Percentiles rank a stretch among this genome's conserved stretches.
Conservation (phyloP, 371 early-diverging fungal genomes). For the Actinomucor elegans region DNA sequence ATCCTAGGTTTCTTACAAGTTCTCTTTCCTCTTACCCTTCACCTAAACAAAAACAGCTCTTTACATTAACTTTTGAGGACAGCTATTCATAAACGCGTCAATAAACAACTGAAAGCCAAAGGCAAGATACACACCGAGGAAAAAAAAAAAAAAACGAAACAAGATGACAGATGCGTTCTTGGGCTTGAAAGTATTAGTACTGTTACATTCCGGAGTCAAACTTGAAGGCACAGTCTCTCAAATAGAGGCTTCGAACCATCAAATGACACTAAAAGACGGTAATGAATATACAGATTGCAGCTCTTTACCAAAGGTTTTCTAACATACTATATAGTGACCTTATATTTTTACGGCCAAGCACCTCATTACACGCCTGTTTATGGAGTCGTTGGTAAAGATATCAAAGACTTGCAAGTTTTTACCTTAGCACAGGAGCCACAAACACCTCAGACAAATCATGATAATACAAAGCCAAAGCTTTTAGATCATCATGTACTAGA, state of each 20-base stretch:
- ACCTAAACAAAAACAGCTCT: too few species aligned
- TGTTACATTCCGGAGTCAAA: constrained; percentile 46
- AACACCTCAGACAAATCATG: neutral
- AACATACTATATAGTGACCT: constrained; percentile 16
- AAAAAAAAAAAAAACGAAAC: too few species aligned
- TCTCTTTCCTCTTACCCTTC: too few species aligned
- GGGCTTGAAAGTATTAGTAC: constrained; percentile 51
- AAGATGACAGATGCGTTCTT: constrained; percentile 60
- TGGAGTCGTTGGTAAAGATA: constrained; percentile 44
- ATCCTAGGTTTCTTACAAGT: too few species aligned
- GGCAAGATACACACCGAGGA: too few species aligned
- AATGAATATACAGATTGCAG: constrained; percentile 1
- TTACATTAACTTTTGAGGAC: too few species aligned
- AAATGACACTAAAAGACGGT: constrained; percentile 60
- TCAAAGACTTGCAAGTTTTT: constrained; percentile 54
- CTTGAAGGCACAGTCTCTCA: constrained; percentile 54
- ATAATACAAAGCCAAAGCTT: neutral
- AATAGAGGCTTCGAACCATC: constrained; percentile 51
- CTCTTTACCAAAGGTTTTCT: neutral
- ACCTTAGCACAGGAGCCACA: constrained; percentile 12
- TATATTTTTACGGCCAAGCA: constrained; percentile 36
- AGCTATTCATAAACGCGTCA: too few species aligned
- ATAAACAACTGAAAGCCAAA: too few species aligned
- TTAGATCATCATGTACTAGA: constrained; percentile 18
- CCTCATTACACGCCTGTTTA: constrained; percentile 39